A percentile compares a stretch with the other conserved stretches of the same genome.
phyloP scores from a whole-genome alignment of 441 rosid genomes.

The Mallotus japonicus region DNA sequence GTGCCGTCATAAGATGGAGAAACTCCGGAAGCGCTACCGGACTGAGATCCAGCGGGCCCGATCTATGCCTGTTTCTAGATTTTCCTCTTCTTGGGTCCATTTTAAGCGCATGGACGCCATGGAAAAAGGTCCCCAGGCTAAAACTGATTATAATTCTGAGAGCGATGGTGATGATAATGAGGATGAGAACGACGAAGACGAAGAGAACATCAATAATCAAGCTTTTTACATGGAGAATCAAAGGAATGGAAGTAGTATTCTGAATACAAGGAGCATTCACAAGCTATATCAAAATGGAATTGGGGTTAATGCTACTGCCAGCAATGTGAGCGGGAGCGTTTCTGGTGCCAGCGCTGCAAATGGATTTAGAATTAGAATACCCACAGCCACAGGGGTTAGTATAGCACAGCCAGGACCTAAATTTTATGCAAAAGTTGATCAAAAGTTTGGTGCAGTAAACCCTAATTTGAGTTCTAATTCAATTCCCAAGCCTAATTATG shows the following conservation, averaged over 20 bases:
- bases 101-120: constrained; percentile 84
- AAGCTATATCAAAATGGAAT: constrained; percentile 59
- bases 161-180: constrained; percentile 42
- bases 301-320: constrained; percentile 20
- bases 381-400: constrained; percentile 57
- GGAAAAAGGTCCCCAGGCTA: constrained; percentile 67
- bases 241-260: constrained; percentile 31
- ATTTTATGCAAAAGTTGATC: constrained; percentile 34
- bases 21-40: constrained; percentile 81
- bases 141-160: constrained; percentile 34
- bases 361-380: constrained; percentile 72
- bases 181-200: constrained; percentile 50
- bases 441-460: constrained; percentile 34
- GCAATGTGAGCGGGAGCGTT: no score
- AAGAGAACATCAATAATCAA: constrained; percentile 23
- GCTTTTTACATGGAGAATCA: constrained; percentile 39
- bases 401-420: constrained; percentile 67
- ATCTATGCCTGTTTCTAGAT: constrained; percentile 77
- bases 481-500: constrained; percentile 15
- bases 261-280: constrained; percentile 48
- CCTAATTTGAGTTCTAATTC: constrained; percentile 18
- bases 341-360: constrained; percentile 29
- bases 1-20: constrained; percentile 99
- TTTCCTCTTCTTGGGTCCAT: constrained; percentile 88
- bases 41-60: constrained; percentile 90